These are phyloP conservation scores for Canavalia gladiata DNA, from an alignment of 306 rosid genomes.

Conservation along the genomic window DNA sequence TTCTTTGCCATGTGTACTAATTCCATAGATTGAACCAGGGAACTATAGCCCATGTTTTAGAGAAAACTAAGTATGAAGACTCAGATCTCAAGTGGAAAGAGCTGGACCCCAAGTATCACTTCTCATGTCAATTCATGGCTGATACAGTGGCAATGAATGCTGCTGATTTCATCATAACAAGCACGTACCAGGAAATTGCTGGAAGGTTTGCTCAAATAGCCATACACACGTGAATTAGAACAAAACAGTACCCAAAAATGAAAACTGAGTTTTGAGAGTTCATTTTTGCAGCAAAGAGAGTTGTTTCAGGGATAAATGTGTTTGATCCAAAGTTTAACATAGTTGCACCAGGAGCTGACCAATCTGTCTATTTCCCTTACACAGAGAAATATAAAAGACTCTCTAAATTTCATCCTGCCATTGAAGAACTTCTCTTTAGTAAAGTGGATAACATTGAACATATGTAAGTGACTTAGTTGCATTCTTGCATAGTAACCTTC, in stretches of 20 bases:
- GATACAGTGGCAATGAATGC: slow-evolving; percentile 94
- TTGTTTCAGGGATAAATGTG: slow-evolving; percentile 91
- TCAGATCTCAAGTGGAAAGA: slow-evolving; percentile 95
- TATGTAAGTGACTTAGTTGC: slow-evolving; percentile 59
- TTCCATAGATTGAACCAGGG: slow-evolving; percentile 56
- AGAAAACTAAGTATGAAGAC: slow-evolving; percentile 92
- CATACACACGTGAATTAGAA: neutral
- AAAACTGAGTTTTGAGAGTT: slow-evolving; percentile 43
- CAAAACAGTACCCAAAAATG: neutral
- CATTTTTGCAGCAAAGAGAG: slow-evolving; percentile 79
- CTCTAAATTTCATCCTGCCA: slow-evolving; percentile 65
- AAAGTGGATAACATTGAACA: slow-evolving; percentile 77
- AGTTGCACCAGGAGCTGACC: slow-evolving; percentile 95
- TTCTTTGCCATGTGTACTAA: slow-evolving; percentile 40
- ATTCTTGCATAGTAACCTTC: neutral
- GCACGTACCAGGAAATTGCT: slow-evolving; percentile 95
- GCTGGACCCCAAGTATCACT: slow-evolving; percentile 87
- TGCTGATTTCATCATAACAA: slow-evolving; percentile 88
- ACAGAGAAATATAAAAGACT: slow-evolving; percentile 66
- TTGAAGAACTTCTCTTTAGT: slow-evolving; percentile 81
- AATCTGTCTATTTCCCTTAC: slow-evolving; percentile 76
- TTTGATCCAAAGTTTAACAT: slow-evolving; percentile 96
- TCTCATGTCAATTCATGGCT: slow-evolving; percentile 93
- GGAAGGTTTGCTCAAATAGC: slow-evolving; percentile 74
- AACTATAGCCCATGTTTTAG: slow-evolving; percentile 94